A percentile compares a stretch with the other conserved stretches of the same genome.
Conservation (phyloP, 805 yeast species). For the Candida patagonica region DNA sequence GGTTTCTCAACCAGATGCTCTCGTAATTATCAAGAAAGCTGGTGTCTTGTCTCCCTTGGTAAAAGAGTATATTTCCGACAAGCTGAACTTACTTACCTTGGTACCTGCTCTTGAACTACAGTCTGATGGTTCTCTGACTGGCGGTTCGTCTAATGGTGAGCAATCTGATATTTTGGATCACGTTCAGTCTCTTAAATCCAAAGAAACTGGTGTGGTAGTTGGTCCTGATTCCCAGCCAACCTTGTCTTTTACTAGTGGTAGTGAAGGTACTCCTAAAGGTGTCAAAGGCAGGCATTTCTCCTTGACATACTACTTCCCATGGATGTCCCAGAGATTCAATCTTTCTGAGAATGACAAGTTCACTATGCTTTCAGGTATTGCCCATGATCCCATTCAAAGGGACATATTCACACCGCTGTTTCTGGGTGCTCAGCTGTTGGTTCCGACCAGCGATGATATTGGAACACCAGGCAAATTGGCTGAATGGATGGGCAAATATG, state of each 20-base stretch:
- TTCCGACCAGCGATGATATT: constrained; percentile 94
- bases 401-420: constrained; percentile 98
- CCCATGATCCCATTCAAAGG: constrained; percentile 98
- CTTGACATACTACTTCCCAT: constrained; percentile 92
- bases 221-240: constrained; percentile 99
- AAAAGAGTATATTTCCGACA: constrained; percentile 62
- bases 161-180: constrained; percentile 42
- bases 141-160: constrained; percentile 29
- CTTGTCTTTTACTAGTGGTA: constrained; percentile 90
- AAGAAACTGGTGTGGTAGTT: constrained; percentile 78
- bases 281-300: constrained; percentile 97
- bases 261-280: constrained; percentile 98
- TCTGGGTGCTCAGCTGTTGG: constrained; percentile 84
- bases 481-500: constrained; percentile 88
- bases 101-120: constrained; percentile 70
- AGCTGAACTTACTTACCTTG: constrained; percentile 61
- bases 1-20: constrained; percentile 89
- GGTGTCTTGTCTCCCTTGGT: constrained; percentile 74
- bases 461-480: constrained; percentile 98
- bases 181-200: constrained; percentile 38
- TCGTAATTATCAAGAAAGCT: constrained; percentile 84
- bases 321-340: constrained; percentile 89
- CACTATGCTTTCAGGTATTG: constrained; percentile 97
- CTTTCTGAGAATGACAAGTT: constrained; percentile 74
- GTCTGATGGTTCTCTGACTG: constrained; percentile 63